Evolutionary conservation across 2,329 filamentous ascomycete species (phyloP).

Genomic region (Penicillium palitans): DNA sequence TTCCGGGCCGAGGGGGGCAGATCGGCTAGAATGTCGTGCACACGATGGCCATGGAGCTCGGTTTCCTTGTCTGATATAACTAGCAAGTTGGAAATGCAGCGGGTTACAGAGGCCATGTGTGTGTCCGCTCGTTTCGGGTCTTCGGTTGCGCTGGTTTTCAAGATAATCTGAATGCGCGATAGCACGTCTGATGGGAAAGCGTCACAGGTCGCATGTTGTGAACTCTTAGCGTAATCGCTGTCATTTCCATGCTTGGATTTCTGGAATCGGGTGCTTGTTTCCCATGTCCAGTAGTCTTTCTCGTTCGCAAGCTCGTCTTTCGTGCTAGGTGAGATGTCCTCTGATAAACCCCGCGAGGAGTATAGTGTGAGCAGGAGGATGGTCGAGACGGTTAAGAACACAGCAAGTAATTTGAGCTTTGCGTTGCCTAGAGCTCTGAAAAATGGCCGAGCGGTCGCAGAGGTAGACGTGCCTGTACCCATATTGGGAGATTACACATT

Average conservation of each 20-base stretch:
- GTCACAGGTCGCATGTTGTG: constrained; percentile 15
- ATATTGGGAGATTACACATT: not conserved
- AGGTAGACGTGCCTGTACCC: not conserved
- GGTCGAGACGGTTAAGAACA: not conserved
- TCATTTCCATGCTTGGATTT: not conserved
- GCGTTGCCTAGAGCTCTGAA: not conserved
- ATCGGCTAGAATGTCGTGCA: constrained; percentile 50
- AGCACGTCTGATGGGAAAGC: constrained; percentile 40
- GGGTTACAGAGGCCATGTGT: constrained; percentile 46
- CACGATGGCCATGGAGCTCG: constrained; percentile 44
- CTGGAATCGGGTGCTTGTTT: constrained; percentile 22
- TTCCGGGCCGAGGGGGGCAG: constrained; percentile 46
- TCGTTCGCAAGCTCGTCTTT: not conserved
- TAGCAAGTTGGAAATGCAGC: constrained; percentile 18
- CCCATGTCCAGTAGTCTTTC: constrained; percentile 26
- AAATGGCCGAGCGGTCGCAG: not conserved
- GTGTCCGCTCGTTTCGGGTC: constrained; percentile 43
- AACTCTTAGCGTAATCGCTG: not conserved
- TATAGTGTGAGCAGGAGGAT: constrained; percentile 8
- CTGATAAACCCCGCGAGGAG: not conserved
- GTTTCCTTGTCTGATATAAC: constrained; percentile 45
- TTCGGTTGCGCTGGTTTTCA: constrained; percentile 54
- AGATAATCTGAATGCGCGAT: constrained; percentile 47
- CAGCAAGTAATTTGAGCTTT: constrained; percentile 8
- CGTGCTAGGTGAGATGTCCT: too few species aligned